Conservation (phyloP, 192 early-diverging fungal genomes). For the Coemansia guatemalensis region DNA sequence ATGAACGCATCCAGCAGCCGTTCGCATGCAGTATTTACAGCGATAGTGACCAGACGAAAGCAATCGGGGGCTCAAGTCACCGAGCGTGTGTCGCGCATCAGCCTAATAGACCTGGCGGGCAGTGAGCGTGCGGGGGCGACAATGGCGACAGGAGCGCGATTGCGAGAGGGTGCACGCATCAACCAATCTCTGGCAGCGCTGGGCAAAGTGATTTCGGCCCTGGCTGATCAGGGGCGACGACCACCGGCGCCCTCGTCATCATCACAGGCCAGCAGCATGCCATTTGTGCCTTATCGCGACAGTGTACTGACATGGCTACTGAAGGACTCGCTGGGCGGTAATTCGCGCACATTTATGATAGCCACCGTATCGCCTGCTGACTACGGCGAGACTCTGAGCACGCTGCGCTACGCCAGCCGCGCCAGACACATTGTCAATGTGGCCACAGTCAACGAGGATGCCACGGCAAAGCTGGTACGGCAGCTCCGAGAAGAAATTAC, state of each 20-base stretch:
- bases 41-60: constrained; percentile 68
- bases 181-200: constrained; percentile 90
- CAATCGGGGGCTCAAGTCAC: constrained; percentile 57
- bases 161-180: constrained; percentile 94
- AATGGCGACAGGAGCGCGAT: constrained; percentile 75
- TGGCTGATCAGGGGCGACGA: constrained; percentile 67
- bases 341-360: constrained; percentile 81
- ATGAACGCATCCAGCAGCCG: constrained; percentile 94
- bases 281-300: constrained; percentile 88
- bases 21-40: constrained; percentile 83
- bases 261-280: neutral
- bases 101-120: constrained; percentile 91
- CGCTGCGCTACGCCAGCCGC: constrained; percentile 86
- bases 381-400: constrained; percentile 78
- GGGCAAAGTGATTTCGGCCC: constrained; percentile 90
- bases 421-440: constrained; percentile 91
- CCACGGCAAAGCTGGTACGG: constrained; percentile 71
- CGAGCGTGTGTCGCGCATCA: constrained; percentile 76
- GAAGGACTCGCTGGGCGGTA: constrained; percentile 82
- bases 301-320: constrained; percentile 85
- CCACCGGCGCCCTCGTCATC: neutral
- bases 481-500: constrained; percentile 82
- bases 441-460: constrained; percentile 90
- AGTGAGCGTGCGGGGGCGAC: constrained; percentile 88
- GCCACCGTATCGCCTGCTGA: constrained; percentile 76